Evolutionary conservation across 2,329 filamentous ascomycete genomes (phyloP).

Genomic region (Grosmannia clavigera): DNA sequence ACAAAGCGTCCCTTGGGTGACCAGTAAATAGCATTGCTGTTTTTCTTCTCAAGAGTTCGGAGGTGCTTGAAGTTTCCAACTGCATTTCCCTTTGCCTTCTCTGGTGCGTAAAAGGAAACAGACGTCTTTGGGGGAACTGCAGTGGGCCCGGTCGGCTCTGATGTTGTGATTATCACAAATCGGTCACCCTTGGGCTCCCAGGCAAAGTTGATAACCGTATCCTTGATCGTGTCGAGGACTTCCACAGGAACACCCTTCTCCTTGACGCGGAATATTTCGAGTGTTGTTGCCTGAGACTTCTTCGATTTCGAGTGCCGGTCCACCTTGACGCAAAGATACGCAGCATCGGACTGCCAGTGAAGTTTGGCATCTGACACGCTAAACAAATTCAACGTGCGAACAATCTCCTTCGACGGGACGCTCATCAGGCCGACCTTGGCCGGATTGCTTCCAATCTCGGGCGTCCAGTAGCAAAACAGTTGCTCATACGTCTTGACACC

Average conservation of each 20-base stretch:
- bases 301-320: constrained; percentile 98
- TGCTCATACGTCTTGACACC: constrained; percentile 88
- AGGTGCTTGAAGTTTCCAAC: constrained; percentile 95
- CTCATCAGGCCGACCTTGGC: constrained; percentile 96
- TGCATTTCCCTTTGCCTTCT: constrained; percentile 72
- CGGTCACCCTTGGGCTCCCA: constrained; percentile 98
- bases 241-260: constrained; percentile 98
- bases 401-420: constrained; percentile 85
- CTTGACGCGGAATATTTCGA: constrained; percentile 94
- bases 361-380: constrained; percentile 96
- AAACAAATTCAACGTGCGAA: constrained; percentile 92
- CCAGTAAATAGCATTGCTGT: constrained; percentile 99
- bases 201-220: constrained; percentile 98
- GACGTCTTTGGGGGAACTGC: constrained; percentile 88
- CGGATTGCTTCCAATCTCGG: constrained; percentile 94
- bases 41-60: constrained; percentile 95
- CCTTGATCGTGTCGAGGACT: constrained; percentile 94
- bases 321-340: constrained; percentile 96
- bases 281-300: constrained; percentile 91
- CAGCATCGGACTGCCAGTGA: constrained; percentile 93
- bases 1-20: constrained; percentile 92
- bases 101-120: constrained; percentile 91
- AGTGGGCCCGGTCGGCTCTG: constrained; percentile 64
- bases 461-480: constrained; percentile 96
- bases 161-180: constrained; percentile 92